A percentile compares a stretch with the other conserved stretches of the same genome.
Evolutionary conservation across 495 filamentous ascomycete species (phyloP).

Genomic region (Aspergillus affinis): DNA sequence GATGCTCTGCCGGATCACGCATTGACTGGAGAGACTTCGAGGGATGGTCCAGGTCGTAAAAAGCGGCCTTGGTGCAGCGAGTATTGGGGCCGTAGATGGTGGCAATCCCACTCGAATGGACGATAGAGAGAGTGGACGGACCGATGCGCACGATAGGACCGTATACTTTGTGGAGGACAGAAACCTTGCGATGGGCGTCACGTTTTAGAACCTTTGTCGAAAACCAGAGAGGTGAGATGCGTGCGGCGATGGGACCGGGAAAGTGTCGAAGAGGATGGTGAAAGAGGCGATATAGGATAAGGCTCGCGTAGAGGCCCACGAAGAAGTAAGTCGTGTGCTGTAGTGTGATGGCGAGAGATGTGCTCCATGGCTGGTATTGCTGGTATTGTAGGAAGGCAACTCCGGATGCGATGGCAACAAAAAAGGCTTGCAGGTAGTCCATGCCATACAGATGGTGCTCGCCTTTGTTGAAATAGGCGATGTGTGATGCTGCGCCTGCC

Average conservation of each 20-base stretch:
- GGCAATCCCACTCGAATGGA: slow-evolving; percentile 26
- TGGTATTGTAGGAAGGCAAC: neutral
- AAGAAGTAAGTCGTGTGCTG: neutral
- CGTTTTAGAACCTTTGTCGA: slow-evolving; percentile 18
- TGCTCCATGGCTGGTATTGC: neutral
- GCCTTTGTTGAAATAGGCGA: slow-evolving; percentile 16
- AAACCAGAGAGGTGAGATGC: slow-evolving; percentile 41
- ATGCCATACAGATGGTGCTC: slow-evolving; percentile 18
- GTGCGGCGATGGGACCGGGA: slow-evolving; percentile 38
- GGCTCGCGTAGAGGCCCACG: slow-evolving; percentile 21
- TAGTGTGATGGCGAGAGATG: neutral
- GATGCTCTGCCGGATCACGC: slow-evolving; percentile 27
- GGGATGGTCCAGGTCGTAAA: slow-evolving; percentile 30
- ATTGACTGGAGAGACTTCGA: slow-evolving; percentile 26
- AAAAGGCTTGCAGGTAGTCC: slow-evolving; percentile 2
- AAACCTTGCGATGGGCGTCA: slow-evolving; percentile 26
- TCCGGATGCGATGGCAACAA: neutral
- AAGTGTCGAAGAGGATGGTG: slow-evolving; percentile 41
- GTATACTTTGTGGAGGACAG: slow-evolving; percentile 34
- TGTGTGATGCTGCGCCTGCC: slow-evolving; percentile 1
- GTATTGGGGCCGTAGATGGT: slow-evolving; percentile 19
- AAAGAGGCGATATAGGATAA: slow-evolving; percentile 38
- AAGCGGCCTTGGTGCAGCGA: slow-evolving; percentile 28
- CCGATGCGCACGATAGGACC: slow-evolving; percentile 42
- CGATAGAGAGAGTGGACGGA: slow-evolving; percentile 36